These are phyloP conservation scores for Pinus tabuliformis DNA, from an alignment of 75 land plant genomes.

Conservation along the genomic window DNA sequence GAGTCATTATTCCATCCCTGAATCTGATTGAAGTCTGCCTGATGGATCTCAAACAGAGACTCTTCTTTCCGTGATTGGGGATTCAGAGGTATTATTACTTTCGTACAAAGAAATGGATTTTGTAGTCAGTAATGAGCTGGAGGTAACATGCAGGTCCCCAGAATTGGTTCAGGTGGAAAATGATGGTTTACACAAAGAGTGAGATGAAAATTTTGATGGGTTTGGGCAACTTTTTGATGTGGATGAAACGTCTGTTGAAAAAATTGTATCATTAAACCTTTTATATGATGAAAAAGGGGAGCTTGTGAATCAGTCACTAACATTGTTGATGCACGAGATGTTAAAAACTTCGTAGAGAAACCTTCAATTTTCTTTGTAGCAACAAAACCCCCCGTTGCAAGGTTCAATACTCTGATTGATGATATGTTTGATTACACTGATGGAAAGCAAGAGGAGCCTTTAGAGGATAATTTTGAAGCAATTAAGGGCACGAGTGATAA, in stretches of 20 bases:
- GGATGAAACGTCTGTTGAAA: slow-evolving; percentile 35
- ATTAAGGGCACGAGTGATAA: no score
- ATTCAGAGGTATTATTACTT: slow-evolving; percentile 37
- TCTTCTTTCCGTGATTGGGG: neutral
- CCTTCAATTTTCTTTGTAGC: no score
- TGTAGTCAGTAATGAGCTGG: neutral
- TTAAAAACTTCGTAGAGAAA: no score
- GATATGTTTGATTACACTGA: no score
- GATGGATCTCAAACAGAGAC: slow-evolving; percentile 5
- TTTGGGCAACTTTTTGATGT: slow-evolving; percentile 46
- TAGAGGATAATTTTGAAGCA: no score
- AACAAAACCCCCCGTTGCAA: no score
- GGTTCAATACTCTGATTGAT: no score
- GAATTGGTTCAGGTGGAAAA: neutral
- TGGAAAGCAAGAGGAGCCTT: no score
- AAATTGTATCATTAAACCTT: neutral
- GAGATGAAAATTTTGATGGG: slow-evolving; percentile 31
- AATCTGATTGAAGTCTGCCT: neutral
- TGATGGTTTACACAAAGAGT: neutral
- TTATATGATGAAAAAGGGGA: neutral
- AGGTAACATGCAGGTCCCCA: neutral
- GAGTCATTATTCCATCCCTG: neutral
- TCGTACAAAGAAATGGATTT: slow-evolving; percentile 34
- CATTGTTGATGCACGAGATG: no score
- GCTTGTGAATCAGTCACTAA: no score